Evolutionary conservation across 768 basidiomycete species (phyloP), one percentile per base, ranked within the genome.

Genomic region (Butyriboletus loyo): DNA sequence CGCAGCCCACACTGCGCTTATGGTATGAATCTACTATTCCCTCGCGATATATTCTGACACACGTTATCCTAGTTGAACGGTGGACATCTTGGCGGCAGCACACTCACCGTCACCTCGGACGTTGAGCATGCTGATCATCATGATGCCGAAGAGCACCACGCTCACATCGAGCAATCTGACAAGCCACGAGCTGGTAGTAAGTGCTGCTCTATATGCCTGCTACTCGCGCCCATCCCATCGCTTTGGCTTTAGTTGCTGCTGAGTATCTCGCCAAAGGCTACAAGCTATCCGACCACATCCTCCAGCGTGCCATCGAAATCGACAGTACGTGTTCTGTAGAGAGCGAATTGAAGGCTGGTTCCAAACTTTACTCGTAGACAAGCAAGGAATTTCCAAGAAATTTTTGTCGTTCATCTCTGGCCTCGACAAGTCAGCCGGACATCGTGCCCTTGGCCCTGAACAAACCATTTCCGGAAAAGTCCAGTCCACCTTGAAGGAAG

Each of bases 261-360:
- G 96, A 98, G 69, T 92, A 95, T 70, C 81, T 99, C 40, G 92
- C 96, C 2, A 84, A 82, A 64, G 97, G 96, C 2, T 98, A 98
- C 73, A 63, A 64, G 46, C 79, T 98, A 25, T 83, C 85, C 17
- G 95, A 98, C 65, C 65, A 76, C 43, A 80, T 94, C 59, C 76
- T 98, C 41, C 77, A 87, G 59, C 80, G 80, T 44, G 87, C 91
- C 42, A 91, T 92, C 59, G 87, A 91, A 32, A 73, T 89, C n/a
- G 89, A 91, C 65, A 72, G 85, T 87, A 56, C 54, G 74, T 56
- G 10, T 35, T 9, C 5, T 38, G 5, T 25, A 25, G 38, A 46
- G 14, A 1, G 31, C 35, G 17, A 25, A 28, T 13, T 1, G 2
- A 15, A 22, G 2, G 9, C 1, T 38, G 38, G n/a, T 31, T 34